Percentiles rank a stretch among this genome's conserved stretches.
Conservation (phyloP, 306 rosid species). For the Delonix regia region DNA sequence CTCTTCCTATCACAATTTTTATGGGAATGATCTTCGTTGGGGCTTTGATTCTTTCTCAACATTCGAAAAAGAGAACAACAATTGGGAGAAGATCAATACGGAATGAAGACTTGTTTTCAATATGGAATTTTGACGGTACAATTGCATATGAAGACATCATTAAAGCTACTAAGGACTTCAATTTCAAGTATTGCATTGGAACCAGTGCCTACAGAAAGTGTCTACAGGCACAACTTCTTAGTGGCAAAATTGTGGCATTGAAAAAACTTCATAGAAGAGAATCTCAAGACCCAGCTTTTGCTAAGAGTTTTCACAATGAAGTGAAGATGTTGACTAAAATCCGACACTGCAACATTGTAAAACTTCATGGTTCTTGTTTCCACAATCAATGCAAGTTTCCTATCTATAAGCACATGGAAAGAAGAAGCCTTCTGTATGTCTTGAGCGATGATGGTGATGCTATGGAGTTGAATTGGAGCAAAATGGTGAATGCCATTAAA, state of each 20-base stretch:
- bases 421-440: too few species aligned
- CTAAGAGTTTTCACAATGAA: conserved; percentile 10
- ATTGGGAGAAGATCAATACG: background rate
- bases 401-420: too few species aligned
- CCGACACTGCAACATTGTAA: too few species aligned
- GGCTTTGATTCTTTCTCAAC: background rate
- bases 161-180: conserved; percentile 18
- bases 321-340: conserved; percentile 19
- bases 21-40: background rate
- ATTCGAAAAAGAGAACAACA: background rate
- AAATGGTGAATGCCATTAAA: background rate
- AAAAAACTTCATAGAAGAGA: conserved; percentile 19
- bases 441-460: too few species aligned
- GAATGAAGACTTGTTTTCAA: conserved; percentile 30
- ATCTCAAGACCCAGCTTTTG: conserved; percentile 1
- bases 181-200: conserved; percentile 3
- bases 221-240: too few species aligned
- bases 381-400: too few species aligned
- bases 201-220: background rate
- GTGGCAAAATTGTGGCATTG: too few species aligned
- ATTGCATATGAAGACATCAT: conserved; percentile 17
- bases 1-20: background rate
- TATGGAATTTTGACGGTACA: conserved; percentile 34
- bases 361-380: too few species aligned
- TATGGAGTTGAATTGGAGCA: background rate